A percentile compares a stretch with the other conserved stretches of the same genome.
phyloP scores from a whole-genome alignment of 2,329 filamentous ascomycete genomes.

The Pseudogymnoascus pannorum region DNA sequence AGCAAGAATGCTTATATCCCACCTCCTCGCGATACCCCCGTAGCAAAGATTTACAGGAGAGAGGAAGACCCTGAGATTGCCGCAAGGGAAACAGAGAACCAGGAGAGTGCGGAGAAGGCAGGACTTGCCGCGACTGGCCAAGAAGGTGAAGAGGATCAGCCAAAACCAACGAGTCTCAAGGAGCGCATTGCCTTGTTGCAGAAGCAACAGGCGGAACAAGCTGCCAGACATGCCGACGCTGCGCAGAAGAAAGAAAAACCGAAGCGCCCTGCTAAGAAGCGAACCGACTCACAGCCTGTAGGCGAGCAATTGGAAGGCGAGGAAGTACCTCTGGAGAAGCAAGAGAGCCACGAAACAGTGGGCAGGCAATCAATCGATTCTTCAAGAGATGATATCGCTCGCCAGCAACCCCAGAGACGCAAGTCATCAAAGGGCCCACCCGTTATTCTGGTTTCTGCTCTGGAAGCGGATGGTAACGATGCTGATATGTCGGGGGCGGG shows the following conservation, averaged over 20 bases:
- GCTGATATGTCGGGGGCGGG: slow-evolving; percentile 58
- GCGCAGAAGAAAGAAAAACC: slow-evolving; percentile 80
- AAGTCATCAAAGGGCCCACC: slow-evolving; percentile 43
- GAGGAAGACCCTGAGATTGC: slow-evolving; percentile 76
- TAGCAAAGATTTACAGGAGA: slow-evolving; percentile 70
- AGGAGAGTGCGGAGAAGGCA: slow-evolving; percentile 61
- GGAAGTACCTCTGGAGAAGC: slow-evolving; percentile 37
- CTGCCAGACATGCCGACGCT: slow-evolving; percentile 71
- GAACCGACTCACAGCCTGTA: slow-evolving; percentile 40
- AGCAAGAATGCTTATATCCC: slow-evolving; percentile 88
- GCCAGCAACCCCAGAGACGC: slow-evolving; percentile 40
- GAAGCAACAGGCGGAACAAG: slow-evolving; percentile 87
- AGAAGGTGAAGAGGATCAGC: slow-evolving; percentile 65
- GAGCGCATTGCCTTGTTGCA: slow-evolving; percentile 92
- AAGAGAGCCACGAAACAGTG: slow-evolving; percentile 40
- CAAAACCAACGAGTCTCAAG: slow-evolving; percentile 88
- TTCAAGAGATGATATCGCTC: slow-evolving; percentile 33
- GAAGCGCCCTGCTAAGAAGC: slow-evolving; percentile 68
- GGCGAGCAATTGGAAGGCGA: slow-evolving; percentile 32
- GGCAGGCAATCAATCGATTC: slow-evolving; percentile 46
- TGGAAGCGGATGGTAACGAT: slow-evolving; percentile 49
- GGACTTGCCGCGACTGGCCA: slow-evolving; percentile 43
- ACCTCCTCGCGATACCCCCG: slow-evolving; percentile 60
- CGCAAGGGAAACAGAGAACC: slow-evolving; percentile 57
- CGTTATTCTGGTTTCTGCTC: slow-evolving; percentile 15